These are phyloP conservation scores for Agrocybe pediades DNA, from an alignment of 768 basidiomycete genomes.

Conservation along the genomic window DNA sequence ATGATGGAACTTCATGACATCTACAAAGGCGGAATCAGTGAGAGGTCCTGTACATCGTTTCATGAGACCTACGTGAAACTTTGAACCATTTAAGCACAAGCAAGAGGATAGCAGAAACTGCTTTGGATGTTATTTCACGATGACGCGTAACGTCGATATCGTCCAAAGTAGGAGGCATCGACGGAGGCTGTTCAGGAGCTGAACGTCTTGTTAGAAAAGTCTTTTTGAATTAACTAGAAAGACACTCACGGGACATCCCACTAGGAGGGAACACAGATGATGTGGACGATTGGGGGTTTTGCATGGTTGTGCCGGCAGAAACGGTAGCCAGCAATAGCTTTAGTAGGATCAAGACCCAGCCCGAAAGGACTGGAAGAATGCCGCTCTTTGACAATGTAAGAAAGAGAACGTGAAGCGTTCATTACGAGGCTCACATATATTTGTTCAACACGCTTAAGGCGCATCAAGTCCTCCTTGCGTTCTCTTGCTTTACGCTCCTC, in stretches of 20 bases:
- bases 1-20: slow-evolving; percentile 98
- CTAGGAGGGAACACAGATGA: slow-evolving; percentile 75
- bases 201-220: slow-evolving; percentile 6
- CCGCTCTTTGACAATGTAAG: slow-evolving; percentile 54
- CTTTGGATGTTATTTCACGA: slow-evolving; percentile 96
- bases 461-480: slow-evolving; percentile 78
- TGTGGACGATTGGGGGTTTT: slow-evolving; percentile 65
- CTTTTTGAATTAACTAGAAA: not conserved
- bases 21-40: slow-evolving; percentile 38
- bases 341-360: slow-evolving; percentile 90
- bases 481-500: slow-evolving; percentile 68
- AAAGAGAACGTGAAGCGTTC: not conserved
- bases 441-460: slow-evolving; percentile 86
- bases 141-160: slow-evolving; percentile 94
- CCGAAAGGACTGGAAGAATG: slow-evolving; percentile 80
- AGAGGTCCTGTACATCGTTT: not conserved
- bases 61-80: slow-evolving; percentile 77
- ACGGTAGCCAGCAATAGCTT: slow-evolving; percentile 93
- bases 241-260: slow-evolving; percentile 59
- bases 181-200: slow-evolving; percentile 65
- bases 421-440: slow-evolving; percentile 72
- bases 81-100: slow-evolving; percentile 98
- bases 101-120: slow-evolving; percentile 91
- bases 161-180: slow-evolving; percentile 76
- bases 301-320: slow-evolving; percentile 71